A percentile compares a stretch with the other conserved stretches of the same genome.
phyloP scores from a whole-genome alignment of 192 early-diverging fungal genomes.

The Coemansia sp. region DNA sequence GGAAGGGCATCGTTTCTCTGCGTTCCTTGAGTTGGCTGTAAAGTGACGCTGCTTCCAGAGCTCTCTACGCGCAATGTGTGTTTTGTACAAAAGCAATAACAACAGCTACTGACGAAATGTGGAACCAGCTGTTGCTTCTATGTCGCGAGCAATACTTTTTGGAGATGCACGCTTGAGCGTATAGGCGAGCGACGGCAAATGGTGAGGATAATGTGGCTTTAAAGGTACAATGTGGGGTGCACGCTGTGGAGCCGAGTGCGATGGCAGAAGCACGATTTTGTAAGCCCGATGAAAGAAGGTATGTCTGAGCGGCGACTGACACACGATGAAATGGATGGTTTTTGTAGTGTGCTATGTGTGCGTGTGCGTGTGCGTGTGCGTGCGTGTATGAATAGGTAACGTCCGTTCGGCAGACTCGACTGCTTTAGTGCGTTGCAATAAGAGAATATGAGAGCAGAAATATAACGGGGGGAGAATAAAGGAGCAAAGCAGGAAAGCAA shows the following conservation, averaged over 20 bases:
- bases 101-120: neutral
- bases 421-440: neutral
- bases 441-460: neutral
- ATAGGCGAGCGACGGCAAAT: neutral
- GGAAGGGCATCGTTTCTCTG: constrained; percentile 27
- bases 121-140: neutral
- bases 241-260: neutral
- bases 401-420: too few relatives aligned
- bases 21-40: neutral
- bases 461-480: neutral
- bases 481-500: neutral
- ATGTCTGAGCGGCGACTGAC: neutral
- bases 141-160: constrained; percentile 3
- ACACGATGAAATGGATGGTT: neutral
- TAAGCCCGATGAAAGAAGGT: neutral
- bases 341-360: neutral
- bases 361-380: too few relatives aligned
- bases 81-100: neutral
- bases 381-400: too few relatives aligned
- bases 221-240: neutral
- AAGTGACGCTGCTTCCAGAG: neutral
- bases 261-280: neutral
- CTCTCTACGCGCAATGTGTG: neutral
- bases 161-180: constrained; percentile 4
- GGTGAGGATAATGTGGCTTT: neutral